Evolutionary conservation across 2,329 filamentous ascomycete genomes (phyloP), one percentile per base, ranked within the genome.

Genomic region (Exophiala alcalophila): DNA sequence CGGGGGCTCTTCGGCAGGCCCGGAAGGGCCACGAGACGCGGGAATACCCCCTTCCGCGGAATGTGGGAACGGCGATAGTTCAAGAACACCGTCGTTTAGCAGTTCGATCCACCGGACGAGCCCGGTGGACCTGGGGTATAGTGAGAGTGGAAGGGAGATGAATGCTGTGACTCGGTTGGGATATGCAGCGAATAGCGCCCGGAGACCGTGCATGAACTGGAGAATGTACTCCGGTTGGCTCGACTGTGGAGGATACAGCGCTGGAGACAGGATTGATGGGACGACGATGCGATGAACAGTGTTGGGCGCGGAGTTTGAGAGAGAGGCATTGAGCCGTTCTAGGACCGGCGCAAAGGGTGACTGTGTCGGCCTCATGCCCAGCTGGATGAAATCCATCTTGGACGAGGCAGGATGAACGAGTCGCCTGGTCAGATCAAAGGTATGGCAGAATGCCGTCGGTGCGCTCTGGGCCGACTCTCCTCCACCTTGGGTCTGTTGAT

Each of bases 251-350:
- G 84, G 77, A 59, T 96, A 97, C 10, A 90, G 63, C 2, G 86
- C 83, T n/a, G 92, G 91, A 3, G 87, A 92, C 16, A 97, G 77
- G 7, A 97, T 73, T 40, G 78, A 83, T 0, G 92, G 91, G n/a
- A 97, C 73, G 31, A 96, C 70, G 25, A 97, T 71, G 32, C 92
- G 81, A 62, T 97, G 91, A 2, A 72, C 77, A 6, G 74, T 72
- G 1, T 79, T 68, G 1, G 80, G 67, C 18, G 76, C 81, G 42
- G 68, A 73, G 26, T 69, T 68, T 47, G 87, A 70, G 45, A 70
- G 78, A 2, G 43, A 35, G 4, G 70, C 66, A 30, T 69, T 69
- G 20, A 88, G 61, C 15, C 77, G 70, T 24, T 70, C 65, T 30
- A 94, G 65, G 41, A 94, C 84, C 0, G 71, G 59, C 14, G 73